Evolutionary conservation across 768 basidiomycete species (phyloP).

Genomic region (Termitomyces sp.): DNA sequence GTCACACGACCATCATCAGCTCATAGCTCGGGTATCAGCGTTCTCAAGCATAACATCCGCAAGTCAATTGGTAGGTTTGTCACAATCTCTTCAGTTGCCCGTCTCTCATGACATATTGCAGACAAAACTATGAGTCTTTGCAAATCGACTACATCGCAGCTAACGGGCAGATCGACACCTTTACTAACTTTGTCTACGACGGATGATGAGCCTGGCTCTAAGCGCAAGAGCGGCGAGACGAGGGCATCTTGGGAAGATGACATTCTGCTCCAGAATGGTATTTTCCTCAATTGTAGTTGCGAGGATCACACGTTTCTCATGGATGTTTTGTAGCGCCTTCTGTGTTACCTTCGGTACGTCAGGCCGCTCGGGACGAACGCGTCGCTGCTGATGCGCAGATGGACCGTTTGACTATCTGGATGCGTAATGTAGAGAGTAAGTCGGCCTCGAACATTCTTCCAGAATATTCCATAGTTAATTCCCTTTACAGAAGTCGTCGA

Average conservation of each 20-base stretch:
- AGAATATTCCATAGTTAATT: conserved; percentile 4
- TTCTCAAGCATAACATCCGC: conserved; percentile 66
- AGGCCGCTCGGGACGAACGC: conserved; percentile 47
- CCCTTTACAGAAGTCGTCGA: conserved; percentile 66
- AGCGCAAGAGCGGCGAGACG: conserved; percentile 18
- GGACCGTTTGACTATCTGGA: conserved; percentile 79
- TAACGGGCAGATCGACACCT: conserved; percentile 37
- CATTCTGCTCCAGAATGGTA: conserved; percentile 37
- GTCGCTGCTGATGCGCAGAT: conserved; percentile 45
- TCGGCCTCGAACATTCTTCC: conserved; percentile 10
- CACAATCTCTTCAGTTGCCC: not conserved
- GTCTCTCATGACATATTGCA: conserved; percentile 17
- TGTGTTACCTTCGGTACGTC: conserved; percentile 46
- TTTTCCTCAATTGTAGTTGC: not conserved
- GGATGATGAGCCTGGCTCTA: conserved; percentile 16
- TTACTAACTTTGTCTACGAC: conserved; percentile 34
- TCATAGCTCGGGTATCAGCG: conserved; percentile 27
- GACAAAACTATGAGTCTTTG: conserved; percentile 65
- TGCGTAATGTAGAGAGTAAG: conserved; percentile 79
- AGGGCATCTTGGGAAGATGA: conserved; percentile 49
- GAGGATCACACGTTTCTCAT: not conserved
- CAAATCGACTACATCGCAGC: conserved; percentile 52
- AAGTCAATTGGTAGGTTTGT: conserved; percentile 59
- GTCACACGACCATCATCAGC: conserved; percentile 8
- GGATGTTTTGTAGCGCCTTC: conserved; percentile 33